Percentiles rank a stretch among this genome's conserved stretches.
phyloP scores from a whole-genome alignment of 768 basidiomycete genomes.

The Grammothele lineata region DNA sequence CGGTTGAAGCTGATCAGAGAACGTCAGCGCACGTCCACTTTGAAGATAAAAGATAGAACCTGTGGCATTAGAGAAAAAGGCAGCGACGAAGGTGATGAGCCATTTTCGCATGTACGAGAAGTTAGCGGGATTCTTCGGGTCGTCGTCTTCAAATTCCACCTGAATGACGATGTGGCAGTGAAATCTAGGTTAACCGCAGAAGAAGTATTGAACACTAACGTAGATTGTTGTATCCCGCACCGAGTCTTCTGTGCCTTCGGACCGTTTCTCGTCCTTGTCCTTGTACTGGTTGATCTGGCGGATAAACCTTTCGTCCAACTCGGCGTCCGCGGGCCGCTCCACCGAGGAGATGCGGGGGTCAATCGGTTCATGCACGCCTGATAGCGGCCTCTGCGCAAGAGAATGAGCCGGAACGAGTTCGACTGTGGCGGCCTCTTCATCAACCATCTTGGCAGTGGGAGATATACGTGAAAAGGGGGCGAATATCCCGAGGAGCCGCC shows the following conservation, averaged over 20 bases:
- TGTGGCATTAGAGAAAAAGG: conserved; percentile 43
- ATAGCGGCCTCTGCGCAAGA: conserved; percentile 13
- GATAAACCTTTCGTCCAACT: conserved; percentile 30
- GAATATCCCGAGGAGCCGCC: no score
- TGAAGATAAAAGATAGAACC: conserved; percentile 26
- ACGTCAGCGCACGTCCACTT: not conserved
- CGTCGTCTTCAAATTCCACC: conserved; percentile 33
- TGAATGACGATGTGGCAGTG: conserved; percentile 4
- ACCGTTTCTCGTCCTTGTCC: conserved; percentile 7
- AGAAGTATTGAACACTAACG: conserved; percentile 7
- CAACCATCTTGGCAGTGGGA: no score
- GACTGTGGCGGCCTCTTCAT: conserved; percentile 11
- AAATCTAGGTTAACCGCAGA: not conserved
- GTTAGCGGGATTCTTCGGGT: conserved; percentile 30
- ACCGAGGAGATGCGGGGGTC: conserved; percentile 35
- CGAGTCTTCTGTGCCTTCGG: not conserved
- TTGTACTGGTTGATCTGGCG: conserved; percentile 24
- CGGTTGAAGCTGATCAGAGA: conserved; percentile 39
- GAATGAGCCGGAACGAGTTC: not conserved
- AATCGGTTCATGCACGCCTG: conserved; percentile 27
- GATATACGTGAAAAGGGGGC: no score
- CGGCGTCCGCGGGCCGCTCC: conserved; percentile 27
- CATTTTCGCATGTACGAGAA: conserved; percentile 29
- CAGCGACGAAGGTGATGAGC: conserved; percentile 42
- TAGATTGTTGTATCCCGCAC: conserved; percentile 20